Evolutionary conservation across 768 basidiomycete species (phyloP).

Genomic region (Xerocomus brunneocitrinus): DNA sequence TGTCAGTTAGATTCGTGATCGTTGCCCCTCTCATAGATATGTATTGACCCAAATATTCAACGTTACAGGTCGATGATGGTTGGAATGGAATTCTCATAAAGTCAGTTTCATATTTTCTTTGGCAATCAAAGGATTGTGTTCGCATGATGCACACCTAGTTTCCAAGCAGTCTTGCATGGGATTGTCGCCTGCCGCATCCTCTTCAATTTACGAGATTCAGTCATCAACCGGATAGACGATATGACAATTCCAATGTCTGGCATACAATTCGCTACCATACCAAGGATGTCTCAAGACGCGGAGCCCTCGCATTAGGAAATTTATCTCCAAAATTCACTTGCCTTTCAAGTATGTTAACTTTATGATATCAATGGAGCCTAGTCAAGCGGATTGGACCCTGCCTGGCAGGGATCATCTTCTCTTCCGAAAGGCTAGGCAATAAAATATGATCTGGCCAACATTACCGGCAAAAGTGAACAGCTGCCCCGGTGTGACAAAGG

Average conservation of each 20-base stretch:
- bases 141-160: not conserved
- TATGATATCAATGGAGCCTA: too few species aligned
- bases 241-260: not conserved
- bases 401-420: too few species aligned
- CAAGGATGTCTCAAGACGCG: not conserved
- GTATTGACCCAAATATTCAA: not conserved
- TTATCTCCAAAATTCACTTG: not conserved
- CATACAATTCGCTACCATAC: not conserved
- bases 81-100: not conserved
- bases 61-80: not conserved
- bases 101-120: not conserved
- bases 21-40: not conserved
- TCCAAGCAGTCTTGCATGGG: slow-evolving; percentile 9
- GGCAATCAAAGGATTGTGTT: not conserved
- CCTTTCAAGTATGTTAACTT: too few species aligned
- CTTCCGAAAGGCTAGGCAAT: too few species aligned
- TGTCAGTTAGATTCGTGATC: not conserved
- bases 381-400: too few species aligned
- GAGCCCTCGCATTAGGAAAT: not conserved
- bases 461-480: too few species aligned
- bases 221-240: not conserved
- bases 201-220: slow-evolving; percentile 4
- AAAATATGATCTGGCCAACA: too few species aligned
- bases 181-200: slow-evolving; percentile 8
- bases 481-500: too few species aligned